Conservation (phyloP, 1,139 yeast species). For the Hansenula lynferdii region DNA sequence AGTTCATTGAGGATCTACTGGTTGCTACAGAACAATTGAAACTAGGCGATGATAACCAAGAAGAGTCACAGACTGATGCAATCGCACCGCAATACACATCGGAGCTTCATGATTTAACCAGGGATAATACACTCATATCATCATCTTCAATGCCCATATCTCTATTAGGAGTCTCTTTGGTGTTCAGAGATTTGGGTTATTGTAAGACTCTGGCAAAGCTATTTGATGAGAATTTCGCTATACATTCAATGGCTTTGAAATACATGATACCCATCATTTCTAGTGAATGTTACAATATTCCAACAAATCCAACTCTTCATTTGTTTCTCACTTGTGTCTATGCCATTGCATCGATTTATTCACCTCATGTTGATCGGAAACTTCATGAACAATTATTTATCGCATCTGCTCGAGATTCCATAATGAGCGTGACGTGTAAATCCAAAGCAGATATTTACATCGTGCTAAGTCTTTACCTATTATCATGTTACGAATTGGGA, state of each 20-base stretch:
- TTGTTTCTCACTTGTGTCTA: conserved; percentile 18
- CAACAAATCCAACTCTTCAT: conserved; percentile 15
- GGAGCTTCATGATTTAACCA: conserved; percentile 5
- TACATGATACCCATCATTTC: conserved; percentile 8
- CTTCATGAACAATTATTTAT: conserved; percentile 14
- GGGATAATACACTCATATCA: not conserved
- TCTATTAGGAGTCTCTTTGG: conserved; percentile 9
- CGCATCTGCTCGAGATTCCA: conserved; percentile 19
- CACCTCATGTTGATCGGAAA: conserved; percentile 12
- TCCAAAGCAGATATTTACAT: conserved; percentile 18
- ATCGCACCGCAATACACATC: not conserved
- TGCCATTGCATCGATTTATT: conserved; percentile 21
- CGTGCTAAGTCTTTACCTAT: conserved; percentile 19
- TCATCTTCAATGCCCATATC: conserved; percentile 12
- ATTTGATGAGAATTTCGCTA: conserved; percentile 16
- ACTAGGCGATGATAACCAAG: not conserved
- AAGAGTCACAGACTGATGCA: too few species aligned
- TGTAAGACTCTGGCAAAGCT: conserved; percentile 11
- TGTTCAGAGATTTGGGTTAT: conserved; percentile 17
- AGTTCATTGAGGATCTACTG: not conserved
- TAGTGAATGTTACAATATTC: conserved; percentile 13
- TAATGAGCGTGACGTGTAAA: conserved; percentile 18
- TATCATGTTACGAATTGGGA: conserved; percentile 26
- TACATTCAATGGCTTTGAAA: conserved; percentile 12
- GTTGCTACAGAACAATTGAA: not conserved